Evolutionary conservation across 139 green algal genomes (phyloP).

Genomic region (Marvania coccoides): DNA sequence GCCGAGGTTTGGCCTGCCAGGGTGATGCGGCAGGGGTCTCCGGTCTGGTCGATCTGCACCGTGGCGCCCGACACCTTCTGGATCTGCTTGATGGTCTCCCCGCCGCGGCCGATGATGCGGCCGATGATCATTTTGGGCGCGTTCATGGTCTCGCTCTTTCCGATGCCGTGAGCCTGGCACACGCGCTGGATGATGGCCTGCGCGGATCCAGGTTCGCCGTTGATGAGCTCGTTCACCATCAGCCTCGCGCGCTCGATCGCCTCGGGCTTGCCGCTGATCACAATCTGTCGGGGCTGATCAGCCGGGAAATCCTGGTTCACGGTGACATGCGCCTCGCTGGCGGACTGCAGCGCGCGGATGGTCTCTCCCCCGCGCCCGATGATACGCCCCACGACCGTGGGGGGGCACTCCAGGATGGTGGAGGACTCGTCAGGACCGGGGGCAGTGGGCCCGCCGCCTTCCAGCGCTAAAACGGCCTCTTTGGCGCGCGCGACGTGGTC

Average conservation of each 20-base stretch:
- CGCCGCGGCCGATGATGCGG: conserved; percentile 86
- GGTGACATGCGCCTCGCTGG: conserved; percentile 44
- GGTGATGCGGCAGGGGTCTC: conserved; percentile 75
- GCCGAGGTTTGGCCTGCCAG: conserved; percentile 58
- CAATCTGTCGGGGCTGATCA: conserved; percentile 52
- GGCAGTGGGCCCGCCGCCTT: not conserved
- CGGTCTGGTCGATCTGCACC: conserved; percentile 37
- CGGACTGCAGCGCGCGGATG: conserved; percentile 90
- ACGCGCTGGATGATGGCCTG: conserved; percentile 81
- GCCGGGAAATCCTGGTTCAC: conserved; percentile 48
- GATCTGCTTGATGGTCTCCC: conserved; percentile 86
- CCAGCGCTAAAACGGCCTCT: not conserved
- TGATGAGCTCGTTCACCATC: conserved; percentile 84
- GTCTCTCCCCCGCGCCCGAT: conserved; percentile 94
- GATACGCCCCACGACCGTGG: conserved; percentile 81
- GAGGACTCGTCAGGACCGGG: not conserved
- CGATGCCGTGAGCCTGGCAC: conserved; percentile 21
- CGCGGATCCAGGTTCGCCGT: conserved; percentile 64
- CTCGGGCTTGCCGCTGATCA: conserved; percentile 57
- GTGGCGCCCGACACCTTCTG: conserved; percentile 48
- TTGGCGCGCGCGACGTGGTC: conserved; percentile 44
- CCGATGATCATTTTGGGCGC: conserved; percentile 74
- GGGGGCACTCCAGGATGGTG: conserved; percentile 58
- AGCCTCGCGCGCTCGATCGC: conserved; percentile 48
- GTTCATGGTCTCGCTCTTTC: conserved; percentile 10